A percentile compares a stretch with the other conserved stretches of the same genome.
Conservation (phyloP, 2,329 filamentous ascomycete genomes). For the Chrysoporthe austroafricana region DNA sequence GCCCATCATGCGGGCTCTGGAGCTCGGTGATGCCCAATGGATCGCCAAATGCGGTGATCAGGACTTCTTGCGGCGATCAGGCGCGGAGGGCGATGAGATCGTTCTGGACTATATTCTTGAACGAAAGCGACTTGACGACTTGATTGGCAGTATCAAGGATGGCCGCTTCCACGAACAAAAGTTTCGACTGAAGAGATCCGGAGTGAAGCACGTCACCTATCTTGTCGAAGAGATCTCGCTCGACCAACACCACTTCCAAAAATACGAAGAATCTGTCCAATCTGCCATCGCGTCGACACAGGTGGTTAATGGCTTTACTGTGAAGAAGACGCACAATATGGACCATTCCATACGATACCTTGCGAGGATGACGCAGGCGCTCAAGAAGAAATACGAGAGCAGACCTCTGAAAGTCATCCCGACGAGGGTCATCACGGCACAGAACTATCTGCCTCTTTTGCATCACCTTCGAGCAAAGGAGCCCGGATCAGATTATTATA, state of each 20-base stretch:
- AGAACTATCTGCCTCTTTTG: constrained; percentile 69
- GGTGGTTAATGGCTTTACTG: constrained; percentile 77
- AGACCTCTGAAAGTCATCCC: constrained; percentile 67
- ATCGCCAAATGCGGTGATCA: constrained; percentile 72
- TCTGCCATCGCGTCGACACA: constrained; percentile 78
- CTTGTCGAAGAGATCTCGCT: constrained; percentile 75
- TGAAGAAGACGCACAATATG: constrained; percentile 75
- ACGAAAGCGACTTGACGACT: constrained; percentile 78
- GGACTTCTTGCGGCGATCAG: constrained; percentile 56
- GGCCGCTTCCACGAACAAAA: constrained; percentile 85
- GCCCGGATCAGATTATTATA: constrained; percentile 56
- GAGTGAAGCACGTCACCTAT: constrained; percentile 77
- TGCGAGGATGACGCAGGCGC: constrained; percentile 69
- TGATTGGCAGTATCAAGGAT: constrained; percentile 81
- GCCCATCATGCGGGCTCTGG: constrained; percentile 69
- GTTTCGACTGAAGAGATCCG: constrained; percentile 73
- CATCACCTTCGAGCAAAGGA: constrained; percentile 60
- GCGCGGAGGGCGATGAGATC: constrained; percentile 69
- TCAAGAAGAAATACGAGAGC: constrained; percentile 67
- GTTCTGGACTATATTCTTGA: constrained; percentile 82
- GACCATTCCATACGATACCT: constrained; percentile 81
- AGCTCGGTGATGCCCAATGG: constrained; percentile 79
- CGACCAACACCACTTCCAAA: constrained; percentile 54
- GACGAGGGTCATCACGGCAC: constrained; percentile 62
- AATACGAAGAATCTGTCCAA: constrained; percentile 68